Conservation (phyloP, 805 yeast species). For the Saccharomycopsis sp. region DNA sequence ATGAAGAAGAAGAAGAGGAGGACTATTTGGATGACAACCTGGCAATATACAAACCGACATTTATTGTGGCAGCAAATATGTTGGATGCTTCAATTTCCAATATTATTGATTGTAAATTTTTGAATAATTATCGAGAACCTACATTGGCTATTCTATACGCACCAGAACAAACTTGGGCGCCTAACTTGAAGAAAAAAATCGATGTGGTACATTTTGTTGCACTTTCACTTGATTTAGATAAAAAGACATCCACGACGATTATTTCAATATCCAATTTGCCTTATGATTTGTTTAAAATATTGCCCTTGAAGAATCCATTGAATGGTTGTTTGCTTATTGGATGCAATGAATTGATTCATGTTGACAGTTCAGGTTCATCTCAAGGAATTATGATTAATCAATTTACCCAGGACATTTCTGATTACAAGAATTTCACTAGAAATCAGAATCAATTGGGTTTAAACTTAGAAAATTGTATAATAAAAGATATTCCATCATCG, state of each 20-base stretch:
- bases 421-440: constrained; percentile 16
- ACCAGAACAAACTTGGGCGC: constrained; percentile 70
- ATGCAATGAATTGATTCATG: constrained; percentile 66
- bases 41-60: constrained; percentile 14
- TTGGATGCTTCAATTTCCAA: constrained; percentile 52
- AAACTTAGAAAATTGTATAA: constrained; percentile 17
- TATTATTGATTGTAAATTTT: constrained; percentile 64
- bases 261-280: constrained; percentile 65
- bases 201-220: constrained; percentile 60
- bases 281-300: constrained; percentile 58
- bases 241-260: constrained; percentile 49
- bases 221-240: constrained; percentile 56
- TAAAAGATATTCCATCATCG: constrained; percentile 4
- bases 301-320: constrained; percentile 58
- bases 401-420: constrained; percentile 12
- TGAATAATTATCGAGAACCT: constrained; percentile 73
- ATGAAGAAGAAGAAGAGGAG: constrained; percentile 20
- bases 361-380: constrained; percentile 61
- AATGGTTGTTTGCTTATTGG: constrained; percentile 70
- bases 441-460: constrained; percentile 16
- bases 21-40: constrained; percentile 9
- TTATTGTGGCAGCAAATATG: constrained; percentile 17
- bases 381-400: constrained; percentile 17
- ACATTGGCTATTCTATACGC: constrained; percentile 65
- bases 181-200: constrained; percentile 50